Base-by-base conservation (phyloP, 78 protist species). In the Monocercomonoides exilis region DNA sequence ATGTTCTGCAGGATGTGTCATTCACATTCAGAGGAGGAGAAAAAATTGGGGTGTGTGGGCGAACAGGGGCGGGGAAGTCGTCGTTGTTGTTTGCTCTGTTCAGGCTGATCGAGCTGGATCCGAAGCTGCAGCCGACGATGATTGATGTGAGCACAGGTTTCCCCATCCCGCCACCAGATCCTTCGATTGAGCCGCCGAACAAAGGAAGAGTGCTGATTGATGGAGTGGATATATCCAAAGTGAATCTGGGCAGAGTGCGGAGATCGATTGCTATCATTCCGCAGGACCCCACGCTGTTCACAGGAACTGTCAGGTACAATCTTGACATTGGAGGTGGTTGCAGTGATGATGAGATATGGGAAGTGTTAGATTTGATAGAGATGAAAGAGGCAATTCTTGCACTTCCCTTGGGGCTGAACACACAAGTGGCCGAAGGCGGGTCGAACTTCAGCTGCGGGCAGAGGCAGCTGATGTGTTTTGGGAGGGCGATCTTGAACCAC, bases 401-500 rank as follows among this genome's bases (percentile, higher is more conserved):
- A 41, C 45, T 2, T 45, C 5, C 4, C 79, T 80, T 38, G 33
- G 2, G 36, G 80, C 90, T 82, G 29, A 44, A 0, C 54, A 0
- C 3, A 44, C 2, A 0, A 79, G 44, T 46, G 43, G 35, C 44
- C 2, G 93, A 77, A n/a, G n/a, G n/a, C n/a, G n/a, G n/a, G n/a
- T n/a, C n/a, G n/a, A n/a, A n/a, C n/a, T n/a, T n/a, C n/a, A n/a
- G n/a, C n/a, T n/a, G n/a, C n/a, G n/a, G n/a, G n/a, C n/a, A n/a
- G n/a, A n/a, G n/a, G n/a, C n/a, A 95, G 90, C 90, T 96, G 44
- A 84, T 96, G 36, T 95, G 97, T 89, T 42, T 95, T 38, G 97
- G 94, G 32, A 82, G 98, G n/a, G 96, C 96, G 0, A 45, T 93
- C 41, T 90, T 95, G 6, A 43, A 90, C 34, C 77, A 64, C 46